Evolutionary conservation across 2,329 filamentous ascomycete species (phyloP).

Genomic region (Talaromyces sp.): DNA sequence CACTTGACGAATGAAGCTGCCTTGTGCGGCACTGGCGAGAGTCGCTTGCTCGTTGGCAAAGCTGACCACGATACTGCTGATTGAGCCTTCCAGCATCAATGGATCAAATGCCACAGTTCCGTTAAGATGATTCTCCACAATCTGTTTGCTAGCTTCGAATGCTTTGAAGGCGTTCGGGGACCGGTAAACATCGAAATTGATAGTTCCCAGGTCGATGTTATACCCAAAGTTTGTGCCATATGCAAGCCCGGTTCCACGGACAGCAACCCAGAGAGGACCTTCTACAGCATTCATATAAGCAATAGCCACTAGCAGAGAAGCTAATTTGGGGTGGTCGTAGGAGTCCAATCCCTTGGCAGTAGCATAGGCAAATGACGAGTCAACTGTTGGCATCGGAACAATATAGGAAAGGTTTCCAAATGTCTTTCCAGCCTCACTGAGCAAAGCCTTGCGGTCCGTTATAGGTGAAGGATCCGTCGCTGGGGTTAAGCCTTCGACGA

Average conservation of each 20-base stretch:
- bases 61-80: conserved; percentile 79
- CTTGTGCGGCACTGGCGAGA: conserved; percentile 72
- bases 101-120: conserved; percentile 70
- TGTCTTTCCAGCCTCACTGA: conserved; percentile 67
- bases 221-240: conserved; percentile 80
- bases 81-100: conserved; percentile 79
- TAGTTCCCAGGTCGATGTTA: conserved; percentile 70
- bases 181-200: conserved; percentile 83
- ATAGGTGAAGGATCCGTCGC: conserved; percentile 61
- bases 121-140: conserved; percentile 68
- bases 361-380: conserved; percentile 82
- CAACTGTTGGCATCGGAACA: conserved; percentile 84
- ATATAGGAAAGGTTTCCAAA: conserved; percentile 73
- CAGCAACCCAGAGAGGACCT: conserved; percentile 87
- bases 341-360: conserved; percentile 69
- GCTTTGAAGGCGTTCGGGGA: conserved; percentile 87
- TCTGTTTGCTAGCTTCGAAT: conserved; percentile 67
- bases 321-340: conserved; percentile 70
- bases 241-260: conserved; percentile 87
- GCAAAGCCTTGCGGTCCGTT: conserved; percentile 61
- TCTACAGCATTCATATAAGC: conserved; percentile 91
- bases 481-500: conserved; percentile 50
- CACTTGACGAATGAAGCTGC: conserved; percentile 78
- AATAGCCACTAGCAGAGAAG: conserved; percentile 79
- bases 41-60: conserved; percentile 87